phyloP scores from a whole-genome alignment of 768 basidiomycete genomes.

The Termitomyces sp. region DNA sequence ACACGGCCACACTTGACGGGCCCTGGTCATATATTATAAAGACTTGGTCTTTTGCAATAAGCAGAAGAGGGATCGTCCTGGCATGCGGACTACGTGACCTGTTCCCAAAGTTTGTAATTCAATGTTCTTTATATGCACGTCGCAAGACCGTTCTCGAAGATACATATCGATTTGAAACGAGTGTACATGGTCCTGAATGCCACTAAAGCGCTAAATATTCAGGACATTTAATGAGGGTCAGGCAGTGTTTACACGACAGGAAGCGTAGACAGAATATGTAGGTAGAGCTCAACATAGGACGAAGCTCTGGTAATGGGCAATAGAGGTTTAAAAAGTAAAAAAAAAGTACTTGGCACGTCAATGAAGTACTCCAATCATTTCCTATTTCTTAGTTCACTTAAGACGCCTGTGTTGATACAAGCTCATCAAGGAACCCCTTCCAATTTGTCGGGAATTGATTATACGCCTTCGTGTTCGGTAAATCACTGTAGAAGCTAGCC shows the following conservation, averaged over 20 bases:
- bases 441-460: conserved; percentile 10
- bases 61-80: background rate
- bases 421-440: conserved; percentile 1
- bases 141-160: background rate
- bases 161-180: background rate
- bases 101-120: background rate
- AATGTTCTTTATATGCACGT: background rate
- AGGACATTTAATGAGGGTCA: too few relatives aligned
- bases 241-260: too few relatives aligned
- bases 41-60: background rate
- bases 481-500: conserved; percentile 29
- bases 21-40: background rate
- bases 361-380: background rate
- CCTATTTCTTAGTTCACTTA: background rate
- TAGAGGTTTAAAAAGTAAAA: too few relatives aligned
- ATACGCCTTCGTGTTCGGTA: conserved; percentile 9
- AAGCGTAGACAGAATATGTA: too few relatives aligned
- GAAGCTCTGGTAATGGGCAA: too few relatives aligned
- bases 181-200: background rate
- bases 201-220: background rate
- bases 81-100: background rate
- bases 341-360: background rate
- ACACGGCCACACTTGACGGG: background rate
- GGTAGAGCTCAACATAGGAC: too few relatives aligned
- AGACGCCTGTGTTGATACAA: conserved; percentile 4